phyloP scores from a whole-genome alignment of 2,329 filamentous ascomycete genomes.

The Colletotrichum lentis region DNA sequence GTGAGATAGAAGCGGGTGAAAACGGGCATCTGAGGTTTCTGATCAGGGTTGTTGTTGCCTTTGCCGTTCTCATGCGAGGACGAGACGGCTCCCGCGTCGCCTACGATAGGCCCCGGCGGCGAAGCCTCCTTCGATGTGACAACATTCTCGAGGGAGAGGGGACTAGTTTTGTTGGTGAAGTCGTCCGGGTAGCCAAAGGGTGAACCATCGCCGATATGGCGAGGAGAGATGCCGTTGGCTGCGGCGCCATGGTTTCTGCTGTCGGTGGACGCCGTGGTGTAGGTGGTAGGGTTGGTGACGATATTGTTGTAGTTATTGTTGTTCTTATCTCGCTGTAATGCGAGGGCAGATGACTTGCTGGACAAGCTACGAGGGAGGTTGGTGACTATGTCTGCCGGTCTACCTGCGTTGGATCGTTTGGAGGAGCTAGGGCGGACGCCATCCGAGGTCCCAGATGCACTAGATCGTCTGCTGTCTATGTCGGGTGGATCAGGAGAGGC shows the following conservation, averaged over 20 bases:
- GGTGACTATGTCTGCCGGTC: slow-evolving; percentile 41
- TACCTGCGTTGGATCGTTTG: slow-evolving; percentile 50
- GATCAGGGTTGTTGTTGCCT: slow-evolving; percentile 40
- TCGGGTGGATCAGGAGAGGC: slow-evolving; percentile 61
- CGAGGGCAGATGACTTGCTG: slow-evolving; percentile 29
- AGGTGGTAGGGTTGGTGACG: slow-evolving; percentile 37
- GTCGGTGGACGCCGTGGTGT: slow-evolving; percentile 22
- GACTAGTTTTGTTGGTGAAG: slow-evolving; percentile 17
- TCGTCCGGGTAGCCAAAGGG: slow-evolving; percentile 10
- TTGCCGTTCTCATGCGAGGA: slow-evolving; percentile 36
- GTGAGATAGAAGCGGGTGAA: slow-evolving; percentile 34
- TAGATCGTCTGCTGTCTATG: slow-evolving; percentile 66
- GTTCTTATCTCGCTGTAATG: slow-evolving; percentile 23
- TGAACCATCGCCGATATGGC: slow-evolving; percentile 40
- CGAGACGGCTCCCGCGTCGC: slow-evolving; percentile 40
- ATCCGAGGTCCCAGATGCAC: slow-evolving; percentile 64
- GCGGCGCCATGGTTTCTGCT: slow-evolving; percentile 29
- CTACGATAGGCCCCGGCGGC: slow-evolving; percentile 67
- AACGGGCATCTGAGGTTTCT: slow-evolving; percentile 19
- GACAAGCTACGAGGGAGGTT: slow-evolving; percentile 12
- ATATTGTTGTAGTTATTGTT: too few species aligned
- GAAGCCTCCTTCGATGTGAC: slow-evolving; percentile 59
- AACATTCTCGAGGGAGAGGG: slow-evolving; percentile 22
- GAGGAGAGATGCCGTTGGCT: slow-evolving; percentile 38
- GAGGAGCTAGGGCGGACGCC: slow-evolving; percentile 53